Evolutionary conservation across 208 protist genomes (phyloP).

Genomic region (Acanthamoeba royreba): DNA sequence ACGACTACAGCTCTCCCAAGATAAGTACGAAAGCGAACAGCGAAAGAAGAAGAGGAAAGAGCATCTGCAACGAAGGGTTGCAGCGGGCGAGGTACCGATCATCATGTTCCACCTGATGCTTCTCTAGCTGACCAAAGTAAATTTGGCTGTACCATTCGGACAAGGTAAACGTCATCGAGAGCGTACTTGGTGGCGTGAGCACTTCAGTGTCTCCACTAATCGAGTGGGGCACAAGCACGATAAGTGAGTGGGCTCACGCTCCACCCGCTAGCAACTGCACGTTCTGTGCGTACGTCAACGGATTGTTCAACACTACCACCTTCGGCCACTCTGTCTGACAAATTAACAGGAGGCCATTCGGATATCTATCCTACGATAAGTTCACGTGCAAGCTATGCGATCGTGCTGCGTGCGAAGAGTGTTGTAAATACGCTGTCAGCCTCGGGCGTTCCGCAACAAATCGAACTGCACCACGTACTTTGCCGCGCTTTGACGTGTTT

Average conservation of each 20-base stretch:
- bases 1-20: not conserved
- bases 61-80: not conserved
- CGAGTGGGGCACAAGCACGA: not conserved
- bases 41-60: not conserved
- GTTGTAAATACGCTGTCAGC: constrained; percentile 36
- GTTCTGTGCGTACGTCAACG: constrained; percentile 26
- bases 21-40: not conserved
- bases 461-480: not conserved
- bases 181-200: not conserved
- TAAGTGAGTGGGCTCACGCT: constrained; percentile 2
- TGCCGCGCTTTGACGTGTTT: no score
- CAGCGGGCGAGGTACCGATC: not conserved
- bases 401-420: constrained; percentile 11
- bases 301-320: no score
- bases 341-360: not conserved
- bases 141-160: no score
- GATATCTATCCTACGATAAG: constrained; percentile 16
- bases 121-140: no score
- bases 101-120: no score
- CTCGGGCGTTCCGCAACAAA: not conserved
- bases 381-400: constrained; percentile 2
- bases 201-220: not conserved
- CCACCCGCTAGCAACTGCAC: not conserved
- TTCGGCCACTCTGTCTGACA: not conserved
- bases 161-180: not conserved